These are phyloP conservation scores for Fusarium paranaense DNA, from an alignment of 2,329 filamentous ascomycete species.

Conservation along the genomic window DNA sequence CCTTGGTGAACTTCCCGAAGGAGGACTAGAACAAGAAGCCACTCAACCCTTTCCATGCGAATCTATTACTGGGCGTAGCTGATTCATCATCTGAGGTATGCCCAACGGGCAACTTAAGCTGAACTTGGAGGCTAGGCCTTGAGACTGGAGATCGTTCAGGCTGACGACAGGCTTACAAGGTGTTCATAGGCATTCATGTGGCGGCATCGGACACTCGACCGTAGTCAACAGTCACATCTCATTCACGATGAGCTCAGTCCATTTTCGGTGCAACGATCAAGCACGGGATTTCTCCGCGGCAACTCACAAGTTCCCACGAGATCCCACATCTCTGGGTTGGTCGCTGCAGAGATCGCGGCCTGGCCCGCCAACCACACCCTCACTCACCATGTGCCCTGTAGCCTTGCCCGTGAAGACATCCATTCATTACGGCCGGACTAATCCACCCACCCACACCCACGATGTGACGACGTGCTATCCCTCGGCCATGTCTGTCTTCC, in stretches of 20 bases:
- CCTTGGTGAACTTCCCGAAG: neutral
- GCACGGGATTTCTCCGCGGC: neutral
- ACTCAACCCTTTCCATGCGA: conserved; percentile 20
- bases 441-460: neutral
- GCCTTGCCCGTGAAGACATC: neutral
- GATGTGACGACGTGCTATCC: conserved; percentile 27
- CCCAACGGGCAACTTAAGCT: conserved; percentile 20
- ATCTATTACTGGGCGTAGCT: neutral
- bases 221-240: conserved; percentile 1
- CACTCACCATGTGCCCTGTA: neutral
- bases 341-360: conserved; percentile 10
- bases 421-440: neutral
- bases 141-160: conserved; percentile 7
- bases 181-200: neutral
- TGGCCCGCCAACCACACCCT: neutral
- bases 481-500: conserved; percentile 23
- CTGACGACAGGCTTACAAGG: conserved; percentile 13
- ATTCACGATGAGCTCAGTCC: neutral
- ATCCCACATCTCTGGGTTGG: neutral
- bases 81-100: conserved; percentile 10
- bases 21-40: conserved; percentile 17
- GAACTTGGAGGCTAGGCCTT: neutral
- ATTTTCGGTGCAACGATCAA: neutral
- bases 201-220: neutral
- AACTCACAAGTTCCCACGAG: conserved; percentile 6